Base-by-base conservation (phyloP, 768 basidiomycete genomes). In the Termitomyces sp. region DNA sequence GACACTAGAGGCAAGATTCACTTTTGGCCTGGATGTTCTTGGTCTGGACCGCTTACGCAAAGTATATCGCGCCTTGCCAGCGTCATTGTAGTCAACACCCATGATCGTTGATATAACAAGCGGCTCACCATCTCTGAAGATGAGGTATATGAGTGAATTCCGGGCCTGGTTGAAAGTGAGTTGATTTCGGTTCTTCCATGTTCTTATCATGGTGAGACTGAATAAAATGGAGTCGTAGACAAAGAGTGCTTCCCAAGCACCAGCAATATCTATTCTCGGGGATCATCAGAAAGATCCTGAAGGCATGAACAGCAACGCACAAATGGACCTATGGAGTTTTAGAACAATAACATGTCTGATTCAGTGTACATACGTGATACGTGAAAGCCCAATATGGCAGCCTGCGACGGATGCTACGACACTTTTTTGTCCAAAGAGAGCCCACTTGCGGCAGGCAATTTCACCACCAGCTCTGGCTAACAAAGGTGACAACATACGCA, bases 41-140 rank as follows among this genome's bases (percentile, higher is more conserved):
- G 3, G 48, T 13, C 20, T 12, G 3, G 18, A 14, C 26, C 20
- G 62, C 81, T 70, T 58, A 84, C 83, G 75, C 80, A 61, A 82
- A 84, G 64, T 83, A 85, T n/a, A 84, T 65, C 1, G 80, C 78
- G 56, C 83, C 83, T 83, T 56, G 7, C n/a, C n/a, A n/a, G n/a
- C n/a, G n/a, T 14, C 26, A 26, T 33, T 3, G 18, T 18, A 10
- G n/a, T 42, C 44, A 27, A 30, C 56, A 53, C 10, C 47, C 7
- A 16, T 27, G 33, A 3, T 46, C 26, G 9, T 43, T 2, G 22
- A 16, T 2, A 20, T 12, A 18, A 24, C 27, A 42, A 32, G n/a
- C n/a, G n/a, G 40, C 77, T 56, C 56, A 82, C 83, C 83, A 64
- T 84, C 82, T 61, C 81, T 71, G n/a, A 77, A 67, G 10, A 84